Percentiles rank a stretch among this genome's conserved stretches.
Evolutionary conservation across 202 grass and related monocot genomes (phyloP).

Genomic region (Sporobolus alterniflorus): DNA sequence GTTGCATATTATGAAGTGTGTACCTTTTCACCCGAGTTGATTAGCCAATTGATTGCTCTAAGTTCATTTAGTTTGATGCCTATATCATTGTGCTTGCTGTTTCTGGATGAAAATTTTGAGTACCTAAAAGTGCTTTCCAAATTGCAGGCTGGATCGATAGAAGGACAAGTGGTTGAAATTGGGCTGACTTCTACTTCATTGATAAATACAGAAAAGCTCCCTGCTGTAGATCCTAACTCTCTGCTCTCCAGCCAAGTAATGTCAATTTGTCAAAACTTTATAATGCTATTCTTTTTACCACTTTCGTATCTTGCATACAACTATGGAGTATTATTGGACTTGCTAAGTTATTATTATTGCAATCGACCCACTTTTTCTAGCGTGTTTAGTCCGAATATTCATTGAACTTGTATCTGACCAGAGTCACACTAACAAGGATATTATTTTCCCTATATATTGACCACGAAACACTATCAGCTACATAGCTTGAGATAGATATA

Average conservation of each 20-base stretch:
- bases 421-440: background rate
- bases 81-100: constrained; percentile 3
- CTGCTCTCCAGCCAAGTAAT: constrained; percentile 78
- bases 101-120: constrained; percentile 9
- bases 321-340: background rate
- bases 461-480: background rate
- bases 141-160: constrained; percentile 76
- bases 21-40: background rate
- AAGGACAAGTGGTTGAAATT: constrained; percentile 78
- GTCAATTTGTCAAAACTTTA: background rate
- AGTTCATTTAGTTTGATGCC: background rate
- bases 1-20: background rate
- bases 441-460: background rate
- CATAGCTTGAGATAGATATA: background rate
- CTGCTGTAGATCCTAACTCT: constrained; percentile 71
- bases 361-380: background rate
- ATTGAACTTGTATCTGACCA: background rate
- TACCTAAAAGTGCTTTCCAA: constrained; percentile 18
- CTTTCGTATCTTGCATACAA: background rate
- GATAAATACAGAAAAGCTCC: constrained; percentile 72
- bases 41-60: background rate
- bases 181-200: constrained; percentile 66
- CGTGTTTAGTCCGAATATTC: background rate
- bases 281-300: background rate
- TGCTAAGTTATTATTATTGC: background rate